Conservation (phyloP, 768 basidiomycete species). For the Pleurotus salmoneostramineus region DNA sequence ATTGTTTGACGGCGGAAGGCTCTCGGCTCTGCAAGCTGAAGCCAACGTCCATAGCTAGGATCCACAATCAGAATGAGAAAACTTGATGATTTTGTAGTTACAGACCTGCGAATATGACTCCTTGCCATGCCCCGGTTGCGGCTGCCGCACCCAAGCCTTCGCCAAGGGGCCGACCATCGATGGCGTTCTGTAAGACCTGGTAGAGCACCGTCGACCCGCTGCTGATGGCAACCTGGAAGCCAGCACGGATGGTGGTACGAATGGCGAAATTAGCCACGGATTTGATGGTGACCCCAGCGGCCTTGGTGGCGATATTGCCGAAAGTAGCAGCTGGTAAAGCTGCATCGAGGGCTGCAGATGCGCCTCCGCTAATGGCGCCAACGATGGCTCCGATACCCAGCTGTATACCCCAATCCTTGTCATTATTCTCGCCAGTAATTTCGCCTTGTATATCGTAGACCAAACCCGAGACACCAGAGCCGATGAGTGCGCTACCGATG, state of each 20-base stretch:
- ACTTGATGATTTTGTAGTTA: background rate
- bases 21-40: background rate
- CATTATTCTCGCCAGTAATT: background rate
- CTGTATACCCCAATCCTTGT: slow-evolving; percentile 12
- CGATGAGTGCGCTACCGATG: background rate
- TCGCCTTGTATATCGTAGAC: slow-evolving; percentile 7
- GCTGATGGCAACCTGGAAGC: background rate
- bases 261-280: background rate
- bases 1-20: background rate
- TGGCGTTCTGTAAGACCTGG: background rate
- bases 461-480: slow-evolving; percentile 7
- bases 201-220: background rate
- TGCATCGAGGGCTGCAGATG: slow-evolving; percentile 5
- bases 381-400: slow-evolving; percentile 9
- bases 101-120: background rate
- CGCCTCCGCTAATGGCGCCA: slow-evolving; percentile 7
- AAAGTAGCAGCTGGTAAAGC: slow-evolving; percentile 9
- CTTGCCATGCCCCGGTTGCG: slow-evolving; percentile 1
- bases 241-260: background rate
- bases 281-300: background rate
- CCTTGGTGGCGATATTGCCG: background rate
- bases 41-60: background rate
- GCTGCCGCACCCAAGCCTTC: background rate
- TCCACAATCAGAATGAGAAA: background rate
- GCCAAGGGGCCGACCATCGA: background rate